Evolutionary conservation across 1,284 basidiomycete species (phyloP).

Genomic region (Cutaneotrichosporon sp.): DNA sequence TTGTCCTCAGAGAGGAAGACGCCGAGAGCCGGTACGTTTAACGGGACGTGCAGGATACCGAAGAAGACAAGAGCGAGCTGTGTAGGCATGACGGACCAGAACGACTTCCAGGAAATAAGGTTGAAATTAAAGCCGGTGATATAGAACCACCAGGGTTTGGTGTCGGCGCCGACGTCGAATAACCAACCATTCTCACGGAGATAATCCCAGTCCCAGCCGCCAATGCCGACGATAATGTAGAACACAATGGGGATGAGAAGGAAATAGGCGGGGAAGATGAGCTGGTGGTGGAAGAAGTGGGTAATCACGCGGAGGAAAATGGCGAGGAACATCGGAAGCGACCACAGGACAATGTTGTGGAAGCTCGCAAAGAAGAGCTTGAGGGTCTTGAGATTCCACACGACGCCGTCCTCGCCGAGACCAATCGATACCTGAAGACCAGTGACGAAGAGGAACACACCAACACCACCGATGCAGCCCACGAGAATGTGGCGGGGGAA

Average conservation of each 20-base stretch:
- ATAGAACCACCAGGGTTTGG: constrained; percentile 74
- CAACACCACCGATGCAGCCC: constrained; percentile 94
- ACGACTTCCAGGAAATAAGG: constrained; percentile 58
- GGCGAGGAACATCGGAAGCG: constrained; percentile 70
- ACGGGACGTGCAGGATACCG: constrained; percentile 82
- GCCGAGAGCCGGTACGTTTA: constrained; percentile 90
- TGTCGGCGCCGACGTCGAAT: constrained; percentile 67
- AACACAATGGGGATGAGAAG: constrained; percentile 76
- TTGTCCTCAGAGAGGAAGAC: constrained; percentile 86
- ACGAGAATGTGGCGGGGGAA: constrained; percentile 95
- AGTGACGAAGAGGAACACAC: constrained; percentile 83
- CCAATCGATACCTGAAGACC: constrained; percentile 80
- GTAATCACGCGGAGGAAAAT: constrained; percentile 76
- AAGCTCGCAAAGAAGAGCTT: constrained; percentile 57
- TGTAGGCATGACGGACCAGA: constrained; percentile 69
- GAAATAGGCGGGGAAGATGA: constrained; percentile 90
- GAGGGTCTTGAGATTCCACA: constrained; percentile 60
- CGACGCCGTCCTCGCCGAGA: constrained; percentile 73
- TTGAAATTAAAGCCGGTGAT: constrained; percentile 68
- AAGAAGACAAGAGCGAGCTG: constrained; percentile 45
- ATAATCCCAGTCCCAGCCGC: constrained; percentile 58
- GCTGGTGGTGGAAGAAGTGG: constrained; percentile 72
- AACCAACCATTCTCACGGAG: constrained; percentile 75
- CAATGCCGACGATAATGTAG: constrained; percentile 69
- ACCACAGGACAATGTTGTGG: constrained; percentile 67